Percentiles rank a stretch among this genome's conserved stretches.
Conservation (phyloP, 176 grass and related monocot species). For the Carex myosuroides region DNA sequence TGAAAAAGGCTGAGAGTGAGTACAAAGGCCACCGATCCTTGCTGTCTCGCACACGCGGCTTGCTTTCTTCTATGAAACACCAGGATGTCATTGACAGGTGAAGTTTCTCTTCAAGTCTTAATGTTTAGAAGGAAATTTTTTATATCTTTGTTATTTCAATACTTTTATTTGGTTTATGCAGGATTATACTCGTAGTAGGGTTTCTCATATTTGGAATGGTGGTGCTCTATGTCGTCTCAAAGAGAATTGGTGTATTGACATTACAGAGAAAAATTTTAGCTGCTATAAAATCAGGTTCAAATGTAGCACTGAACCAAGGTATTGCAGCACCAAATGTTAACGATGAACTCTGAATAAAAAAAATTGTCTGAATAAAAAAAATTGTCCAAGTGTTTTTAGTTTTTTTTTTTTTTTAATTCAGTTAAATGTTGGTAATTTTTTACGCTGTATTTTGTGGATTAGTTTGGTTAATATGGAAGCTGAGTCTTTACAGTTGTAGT, state of each 20-base stretch:
- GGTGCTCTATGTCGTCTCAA: conserved; percentile 65
- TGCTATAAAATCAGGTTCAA: conserved; percentile 69
- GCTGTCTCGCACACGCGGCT: conserved; percentile 52
- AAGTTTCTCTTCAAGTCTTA: background rate
- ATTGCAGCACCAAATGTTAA: conserved; percentile 24
- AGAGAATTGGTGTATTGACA: conserved; percentile 48
- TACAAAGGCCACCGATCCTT: conserved; percentile 92
- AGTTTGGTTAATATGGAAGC: background rate
- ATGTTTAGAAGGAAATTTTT: background rate
- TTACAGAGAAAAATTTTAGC: conserved; percentile 69
- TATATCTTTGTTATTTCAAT: background rate
- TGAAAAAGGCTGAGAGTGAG: conserved; percentile 65
- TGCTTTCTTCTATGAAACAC: conserved; percentile 72
- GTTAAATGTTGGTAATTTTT: background rate
- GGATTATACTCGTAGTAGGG: conserved; percentile 58
- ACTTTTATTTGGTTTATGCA: conserved; percentile 29
- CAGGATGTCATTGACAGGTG: conserved; percentile 94
- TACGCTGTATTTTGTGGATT: background rate
- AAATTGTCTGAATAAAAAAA: too few relatives aligned
- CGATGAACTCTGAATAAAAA: conserved; percentile 55
- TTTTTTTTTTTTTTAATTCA: background rate
- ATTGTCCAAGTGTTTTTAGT: background rate
- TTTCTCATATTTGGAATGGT: conserved; percentile 43
- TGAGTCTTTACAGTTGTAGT: background rate
- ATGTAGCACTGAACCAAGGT: conserved; percentile 16